Percentiles rank a stretch among this genome's conserved stretches.
phyloP scores from a whole-genome alignment of 2,329 filamentous ascomycete species.

The Fusarium verrucosum region DNA sequence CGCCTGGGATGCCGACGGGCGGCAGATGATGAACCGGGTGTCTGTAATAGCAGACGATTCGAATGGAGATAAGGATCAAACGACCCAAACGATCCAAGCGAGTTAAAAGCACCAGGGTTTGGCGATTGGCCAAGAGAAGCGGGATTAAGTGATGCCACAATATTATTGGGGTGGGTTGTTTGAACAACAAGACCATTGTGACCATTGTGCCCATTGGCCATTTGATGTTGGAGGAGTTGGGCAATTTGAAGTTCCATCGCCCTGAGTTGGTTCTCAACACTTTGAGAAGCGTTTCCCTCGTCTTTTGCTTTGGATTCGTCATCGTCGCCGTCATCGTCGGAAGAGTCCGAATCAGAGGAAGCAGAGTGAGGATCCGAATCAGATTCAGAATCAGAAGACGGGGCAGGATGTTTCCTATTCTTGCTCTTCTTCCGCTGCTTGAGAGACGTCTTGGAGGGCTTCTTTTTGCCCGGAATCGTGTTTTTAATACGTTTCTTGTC shows the following conservation, averaged over 20 bases:
- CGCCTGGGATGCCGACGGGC: neutral
- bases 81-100: neutral
- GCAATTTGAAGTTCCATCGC: conserved; percentile 44
- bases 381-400: conserved; percentile 20
- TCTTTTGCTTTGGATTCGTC: conserved; percentile 12
- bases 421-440: conserved; percentile 27
- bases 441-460: conserved; percentile 4
- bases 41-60: neutral
- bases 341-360: conserved; percentile 40
- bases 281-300: conserved; percentile 17
- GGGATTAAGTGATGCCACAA: neutral
- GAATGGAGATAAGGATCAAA: conserved; percentile 2
- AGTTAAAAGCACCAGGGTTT: neutral
- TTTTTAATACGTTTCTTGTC: conserved; percentile 19
- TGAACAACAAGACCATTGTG: conserved; percentile 6
- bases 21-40: neutral
- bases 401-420: neutral
- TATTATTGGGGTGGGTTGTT: neutral
- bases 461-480: conserved; percentile 13
- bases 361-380: conserved; percentile 33
- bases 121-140: conserved; percentile 11
- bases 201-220: conserved; percentile 32
- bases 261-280: conserved; percentile 45
- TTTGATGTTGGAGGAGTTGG: no score
- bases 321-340: conserved; percentile 26